A percentile compares a stretch with the other conserved stretches of the same genome.
Evolutionary conservation across 257 asterid species (phyloP).

Genomic region (Salvia splendens): DNA sequence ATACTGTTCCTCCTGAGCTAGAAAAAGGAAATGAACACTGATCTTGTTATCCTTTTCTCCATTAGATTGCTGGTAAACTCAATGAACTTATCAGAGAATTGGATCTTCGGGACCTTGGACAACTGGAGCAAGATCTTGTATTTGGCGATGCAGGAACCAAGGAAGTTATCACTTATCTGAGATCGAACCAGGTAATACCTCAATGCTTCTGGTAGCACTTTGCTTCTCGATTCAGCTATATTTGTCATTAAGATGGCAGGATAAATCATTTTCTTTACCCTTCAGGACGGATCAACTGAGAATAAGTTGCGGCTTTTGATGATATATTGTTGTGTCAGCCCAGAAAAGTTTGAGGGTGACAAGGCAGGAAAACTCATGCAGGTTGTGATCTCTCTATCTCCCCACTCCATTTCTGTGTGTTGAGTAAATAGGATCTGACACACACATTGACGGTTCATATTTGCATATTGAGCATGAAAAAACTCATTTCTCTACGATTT

Average conservation of each 20-base stretch:
- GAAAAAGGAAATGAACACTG: background rate
- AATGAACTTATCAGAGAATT: slow-evolving; percentile 61
- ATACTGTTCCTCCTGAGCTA: background rate
- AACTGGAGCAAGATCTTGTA: slow-evolving; percentile 96
- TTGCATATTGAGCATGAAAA: background rate
- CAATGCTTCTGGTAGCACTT: slow-evolving; percentile 12
- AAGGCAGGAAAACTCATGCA: slow-evolving; percentile 91
- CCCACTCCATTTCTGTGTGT: slow-evolving; percentile 9
- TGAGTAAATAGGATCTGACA: background rate
- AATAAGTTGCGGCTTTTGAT: slow-evolving; percentile 82
- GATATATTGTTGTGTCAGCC: slow-evolving; percentile 83
- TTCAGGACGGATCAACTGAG: slow-evolving; percentile 63
- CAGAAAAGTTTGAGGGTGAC: slow-evolving; percentile 96
- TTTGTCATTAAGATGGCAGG: background rate
- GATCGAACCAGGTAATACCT: slow-evolving; percentile 61
- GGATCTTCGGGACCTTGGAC: slow-evolving; percentile 90
- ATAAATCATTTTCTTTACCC: slow-evolving; percentile 27
- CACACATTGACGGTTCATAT: slow-evolving; percentile 4
- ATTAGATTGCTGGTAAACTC: slow-evolving; percentile 92
- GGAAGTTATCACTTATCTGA: slow-evolving; percentile 76
- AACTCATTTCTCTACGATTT: background rate
- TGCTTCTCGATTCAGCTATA: slow-evolving; percentile 19
- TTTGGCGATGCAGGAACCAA: slow-evolving; percentile 99
- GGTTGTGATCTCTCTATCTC: slow-evolving; percentile 50
- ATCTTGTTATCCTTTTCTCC: slow-evolving; percentile 26